Conservation (phyloP, 495 filamentous ascomycete species). For the Cladorrhinum samala region DNA sequence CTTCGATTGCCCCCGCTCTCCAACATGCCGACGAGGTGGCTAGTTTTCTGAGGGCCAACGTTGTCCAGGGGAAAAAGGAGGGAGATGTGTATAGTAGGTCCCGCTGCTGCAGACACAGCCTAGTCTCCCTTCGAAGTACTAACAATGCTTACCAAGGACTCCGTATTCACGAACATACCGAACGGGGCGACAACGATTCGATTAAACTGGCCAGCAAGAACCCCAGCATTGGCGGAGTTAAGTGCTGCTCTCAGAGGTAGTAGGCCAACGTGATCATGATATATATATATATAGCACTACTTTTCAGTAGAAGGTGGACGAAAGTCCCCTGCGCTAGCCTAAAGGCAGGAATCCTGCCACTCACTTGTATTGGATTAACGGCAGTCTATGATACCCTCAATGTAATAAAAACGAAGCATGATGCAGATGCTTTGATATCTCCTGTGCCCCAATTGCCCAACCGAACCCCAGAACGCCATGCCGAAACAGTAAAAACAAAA, state of each 20-base stretch:
- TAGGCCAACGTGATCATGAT: neutral
- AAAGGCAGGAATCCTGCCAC: conserved; percentile 18
- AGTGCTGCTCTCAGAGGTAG: conserved; percentile 35
- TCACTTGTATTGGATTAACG: conserved; percentile 22
- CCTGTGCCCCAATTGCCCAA: conserved; percentile 22
- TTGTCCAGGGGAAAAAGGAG: conserved; percentile 73
- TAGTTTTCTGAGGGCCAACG: conserved; percentile 69
- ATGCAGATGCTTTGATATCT: conserved; percentile 17
- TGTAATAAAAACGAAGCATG: conserved; percentile 18
- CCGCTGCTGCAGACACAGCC: neutral
- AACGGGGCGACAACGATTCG: conserved; percentile 86
- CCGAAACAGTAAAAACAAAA: conserved; percentile 34
- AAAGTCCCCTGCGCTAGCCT: conserved; percentile 2
- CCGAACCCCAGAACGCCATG: conserved; percentile 33
- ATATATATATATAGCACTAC: conserved; percentile 4
- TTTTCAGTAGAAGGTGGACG: conserved; percentile 1
- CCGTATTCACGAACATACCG: conserved; percentile 82
- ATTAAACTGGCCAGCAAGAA: conserved; percentile 54
- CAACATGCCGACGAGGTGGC: conserved; percentile 80
- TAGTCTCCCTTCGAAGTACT: no score
- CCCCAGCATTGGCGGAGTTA: conserved; percentile 40
- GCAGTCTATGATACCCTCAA: conserved; percentile 29
- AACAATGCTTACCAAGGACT: conserved; percentile 50
- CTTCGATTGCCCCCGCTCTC: conserved; percentile 47
- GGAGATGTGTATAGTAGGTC: conserved; percentile 61